Evolutionary conservation across 768 basidiomycete genomes (phyloP).

Genomic region (Clitopilus hobsonii): DNA sequence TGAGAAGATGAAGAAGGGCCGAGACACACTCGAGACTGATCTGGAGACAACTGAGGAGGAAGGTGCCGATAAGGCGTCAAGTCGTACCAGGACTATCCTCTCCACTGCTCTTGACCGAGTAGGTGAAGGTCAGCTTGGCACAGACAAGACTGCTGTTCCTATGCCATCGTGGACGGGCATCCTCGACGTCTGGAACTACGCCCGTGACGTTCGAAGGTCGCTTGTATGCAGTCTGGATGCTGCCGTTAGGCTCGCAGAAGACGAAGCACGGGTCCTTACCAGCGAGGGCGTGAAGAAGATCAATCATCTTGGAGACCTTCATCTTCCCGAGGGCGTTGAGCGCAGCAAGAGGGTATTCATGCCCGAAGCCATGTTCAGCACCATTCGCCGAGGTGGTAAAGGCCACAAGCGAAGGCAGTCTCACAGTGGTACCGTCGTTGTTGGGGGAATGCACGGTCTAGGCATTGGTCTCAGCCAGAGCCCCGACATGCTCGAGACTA

Average conservation of each 20-base stretch:
- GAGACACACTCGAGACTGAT: slow-evolving; percentile 72
- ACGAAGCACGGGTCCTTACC: slow-evolving; percentile 73
- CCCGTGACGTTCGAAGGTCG: slow-evolving; percentile 67
- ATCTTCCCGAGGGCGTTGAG: slow-evolving; percentile 80
- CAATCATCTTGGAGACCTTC: slow-evolving; percentile 62
- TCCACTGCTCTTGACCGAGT: slow-evolving; percentile 70
- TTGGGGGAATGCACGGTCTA: slow-evolving; percentile 75
- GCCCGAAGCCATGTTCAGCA: slow-evolving; percentile 96
- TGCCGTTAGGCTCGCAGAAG: slow-evolving; percentile 75
- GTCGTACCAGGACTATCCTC: slow-evolving; percentile 56
- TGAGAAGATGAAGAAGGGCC: slow-evolving; percentile 78
- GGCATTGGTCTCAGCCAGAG: slow-evolving; percentile 80
- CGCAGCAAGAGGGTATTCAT: slow-evolving; percentile 81
- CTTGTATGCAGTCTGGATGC: slow-evolving; percentile 80
- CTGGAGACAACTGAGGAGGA: slow-evolving; percentile 79
- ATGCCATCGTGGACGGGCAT: slow-evolving; percentile 85
- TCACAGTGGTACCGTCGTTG: slow-evolving; percentile 52
- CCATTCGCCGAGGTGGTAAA: slow-evolving; percentile 38
- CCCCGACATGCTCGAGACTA: slow-evolving; percentile 72
- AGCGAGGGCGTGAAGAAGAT: slow-evolving; percentile 62
- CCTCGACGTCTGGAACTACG: slow-evolving; percentile 81
- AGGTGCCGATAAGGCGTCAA: slow-evolving; percentile 48
- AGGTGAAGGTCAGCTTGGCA: slow-evolving; percentile 66
- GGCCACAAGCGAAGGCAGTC: slow-evolving; percentile 31
- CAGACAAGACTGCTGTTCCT: slow-evolving; percentile 36